A percentile compares a stretch with the other conserved stretches of the same genome.
These are phyloP conservation scores for Pseudonitzschia multiseries DNA, from an alignment of 108 stramenopile species.

Conservation along the genomic window DNA sequence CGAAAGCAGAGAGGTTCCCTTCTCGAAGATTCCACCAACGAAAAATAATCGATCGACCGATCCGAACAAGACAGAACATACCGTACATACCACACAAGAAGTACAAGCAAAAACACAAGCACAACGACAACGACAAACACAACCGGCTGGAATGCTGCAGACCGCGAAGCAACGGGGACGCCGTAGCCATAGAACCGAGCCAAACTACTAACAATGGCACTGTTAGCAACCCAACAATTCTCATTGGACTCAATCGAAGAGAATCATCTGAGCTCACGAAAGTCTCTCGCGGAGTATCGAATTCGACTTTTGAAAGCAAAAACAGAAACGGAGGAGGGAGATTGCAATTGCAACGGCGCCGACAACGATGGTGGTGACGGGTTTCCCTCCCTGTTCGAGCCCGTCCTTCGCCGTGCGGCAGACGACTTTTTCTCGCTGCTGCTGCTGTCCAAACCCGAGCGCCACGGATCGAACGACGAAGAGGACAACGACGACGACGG, in stretches of 20 bases:
- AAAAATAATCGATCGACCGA: no score
- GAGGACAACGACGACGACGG: not conserved
- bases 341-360: not conserved
- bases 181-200: not conserved
- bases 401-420: conserved; percentile 13
- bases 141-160: no score
- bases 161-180: not conserved
- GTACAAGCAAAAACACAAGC: no score
- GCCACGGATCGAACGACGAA: not conserved
- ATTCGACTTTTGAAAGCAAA: conserved; percentile 14
- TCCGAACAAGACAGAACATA: no score
- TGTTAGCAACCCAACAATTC: not conserved
- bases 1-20: no score
- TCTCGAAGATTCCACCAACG: no score
- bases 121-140: no score
- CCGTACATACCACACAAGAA: no score
- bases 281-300: conserved; percentile 16
- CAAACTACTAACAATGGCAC: not conserved
- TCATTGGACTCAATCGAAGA: conserved; percentile 12
- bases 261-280: conserved; percentile 4
- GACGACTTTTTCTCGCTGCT: not conserved
- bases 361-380: conserved; percentile 5
- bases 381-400: conserved; percentile 31
- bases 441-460: not conserved
- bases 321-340: no score